phyloP scores from a whole-genome alignment of 148 eudicot species.

The Vaccinium vitisidaea region DNA sequence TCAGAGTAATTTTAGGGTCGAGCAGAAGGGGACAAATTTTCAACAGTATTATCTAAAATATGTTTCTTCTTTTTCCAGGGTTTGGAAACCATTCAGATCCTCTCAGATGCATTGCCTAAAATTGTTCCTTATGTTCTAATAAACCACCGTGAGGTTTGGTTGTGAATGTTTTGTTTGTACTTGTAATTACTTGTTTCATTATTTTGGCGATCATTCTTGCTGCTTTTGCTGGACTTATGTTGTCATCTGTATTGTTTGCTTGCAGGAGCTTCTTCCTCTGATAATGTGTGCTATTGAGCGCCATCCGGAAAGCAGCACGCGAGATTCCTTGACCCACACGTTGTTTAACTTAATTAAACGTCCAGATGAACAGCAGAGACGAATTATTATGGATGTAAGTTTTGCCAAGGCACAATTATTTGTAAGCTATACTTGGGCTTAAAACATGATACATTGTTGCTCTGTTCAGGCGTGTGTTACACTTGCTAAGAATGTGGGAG shows the following conservation, averaged over 20 bases:
- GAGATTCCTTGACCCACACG: constrained; percentile 96
- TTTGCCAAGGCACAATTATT: constrained; percentile 15
- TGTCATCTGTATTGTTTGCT: constrained; percentile 15
- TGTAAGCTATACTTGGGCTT: constrained; percentile 5
- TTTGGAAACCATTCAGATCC: constrained; percentile 85
- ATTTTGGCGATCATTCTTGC: not conserved
- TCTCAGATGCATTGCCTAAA: constrained; percentile 91
- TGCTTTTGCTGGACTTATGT: constrained; percentile 17
- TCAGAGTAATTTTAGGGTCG: not conserved
- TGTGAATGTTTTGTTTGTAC: constrained; percentile 14
- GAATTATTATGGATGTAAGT: constrained; percentile 93
- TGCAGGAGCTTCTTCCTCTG: constrained; percentile 96
- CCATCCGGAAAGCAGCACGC: constrained; percentile 85
- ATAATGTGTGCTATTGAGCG: constrained; percentile 99
- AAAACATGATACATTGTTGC: constrained; percentile 5
- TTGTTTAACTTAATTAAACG: constrained; percentile 94
- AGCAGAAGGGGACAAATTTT: not conserved
- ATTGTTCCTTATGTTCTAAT: constrained; percentile 97
- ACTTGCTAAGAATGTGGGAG: constrained; percentile 92
- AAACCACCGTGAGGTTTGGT: constrained; percentile 88
- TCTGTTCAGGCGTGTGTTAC: constrained; percentile 82
- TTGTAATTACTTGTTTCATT: not conserved
- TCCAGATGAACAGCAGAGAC: constrained; percentile 97
- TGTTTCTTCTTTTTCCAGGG: constrained; percentile 49
- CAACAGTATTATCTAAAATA: constrained; percentile 10